A percentile compares a stretch with the other conserved stretches of the same genome.
phyloP scores from a whole-genome alignment of 345 rosid species.

The Anastatica hierochuntica region DNA sequence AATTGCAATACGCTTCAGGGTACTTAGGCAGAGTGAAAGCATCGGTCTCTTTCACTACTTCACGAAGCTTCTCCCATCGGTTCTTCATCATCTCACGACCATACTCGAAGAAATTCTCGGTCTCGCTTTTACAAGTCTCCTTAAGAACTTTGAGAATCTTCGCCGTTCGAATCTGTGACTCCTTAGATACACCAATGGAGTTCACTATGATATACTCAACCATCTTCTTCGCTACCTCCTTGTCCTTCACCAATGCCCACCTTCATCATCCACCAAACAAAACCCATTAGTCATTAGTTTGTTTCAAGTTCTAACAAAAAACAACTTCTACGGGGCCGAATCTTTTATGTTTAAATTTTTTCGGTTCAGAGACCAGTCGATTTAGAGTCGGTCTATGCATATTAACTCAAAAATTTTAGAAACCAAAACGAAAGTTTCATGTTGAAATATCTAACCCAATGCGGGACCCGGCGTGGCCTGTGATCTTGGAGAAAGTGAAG shows the following conservation, averaged over 20 bases:
- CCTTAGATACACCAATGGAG: constrained; percentile 79
- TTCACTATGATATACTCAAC: constrained; percentile 40
- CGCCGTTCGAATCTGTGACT: constrained; percentile 75
- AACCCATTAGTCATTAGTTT: background rate
- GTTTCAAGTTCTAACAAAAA: too few relatives aligned
- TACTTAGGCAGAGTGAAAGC: constrained; percentile 43
- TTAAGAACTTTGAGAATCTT: constrained; percentile 44
- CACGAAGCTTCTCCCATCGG: constrained; percentile 56
- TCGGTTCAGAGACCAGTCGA: too few relatives aligned
- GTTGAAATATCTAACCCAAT: constrained; percentile 59
- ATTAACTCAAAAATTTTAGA: too few relatives aligned
- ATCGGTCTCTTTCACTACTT: constrained; percentile 33
- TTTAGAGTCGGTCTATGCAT: too few relatives aligned
- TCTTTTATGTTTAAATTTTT: too few relatives aligned
- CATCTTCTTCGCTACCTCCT: constrained; percentile 59
- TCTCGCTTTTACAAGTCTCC: constrained; percentile 29
- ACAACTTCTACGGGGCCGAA: too few relatives aligned
- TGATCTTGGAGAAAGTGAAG: constrained; percentile 82
- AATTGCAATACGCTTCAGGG: constrained; percentile 57
- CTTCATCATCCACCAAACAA: constrained; percentile 21
- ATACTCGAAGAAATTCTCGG: constrained; percentile 49
- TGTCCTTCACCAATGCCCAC: constrained; percentile 77
- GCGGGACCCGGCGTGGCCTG: constrained; percentile 91
- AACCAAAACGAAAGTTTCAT: too few relatives aligned
- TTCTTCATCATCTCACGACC: constrained; percentile 40